Evolutionary conservation across 1,284 basidiomycete genomes (phyloP).

Genomic region (Marasmius tenuissimus): DNA sequence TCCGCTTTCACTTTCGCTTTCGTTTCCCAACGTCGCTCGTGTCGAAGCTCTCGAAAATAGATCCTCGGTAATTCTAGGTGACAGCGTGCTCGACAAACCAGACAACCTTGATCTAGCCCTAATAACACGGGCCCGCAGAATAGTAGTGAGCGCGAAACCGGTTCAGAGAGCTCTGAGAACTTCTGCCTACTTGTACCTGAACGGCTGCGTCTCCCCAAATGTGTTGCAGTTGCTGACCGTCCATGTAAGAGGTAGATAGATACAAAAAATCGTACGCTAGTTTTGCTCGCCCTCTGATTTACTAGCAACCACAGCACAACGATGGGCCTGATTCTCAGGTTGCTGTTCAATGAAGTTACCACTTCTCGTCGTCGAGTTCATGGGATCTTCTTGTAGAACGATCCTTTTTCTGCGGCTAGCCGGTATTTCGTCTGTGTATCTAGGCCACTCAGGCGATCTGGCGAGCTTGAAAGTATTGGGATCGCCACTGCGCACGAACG

Average conservation of each 20-base stretch:
- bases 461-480: constrained; percentile 52
- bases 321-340: constrained; percentile 33
- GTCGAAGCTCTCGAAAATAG: too few species aligned
- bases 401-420: constrained; percentile 31
- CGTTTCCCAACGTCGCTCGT: too few species aligned
- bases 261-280: constrained; percentile 15
- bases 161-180: too few species aligned
- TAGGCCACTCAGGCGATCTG: constrained; percentile 44
- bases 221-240: neutral
- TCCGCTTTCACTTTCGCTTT: too few species aligned
- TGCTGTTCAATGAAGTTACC: constrained; percentile 45
- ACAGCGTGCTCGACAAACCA: too few species aligned
- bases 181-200: too few species aligned
- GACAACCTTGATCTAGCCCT: too few species aligned
- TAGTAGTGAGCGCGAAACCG: too few species aligned
- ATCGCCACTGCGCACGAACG: constrained; percentile 54
- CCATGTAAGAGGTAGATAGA: neutral
- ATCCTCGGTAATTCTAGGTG: too few species aligned
- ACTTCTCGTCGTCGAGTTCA: constrained; percentile 30
- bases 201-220: too few species aligned
- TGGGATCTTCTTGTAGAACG: constrained; percentile 43
- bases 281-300: constrained; percentile 33
- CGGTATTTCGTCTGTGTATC: constrained; percentile 24
- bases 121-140: too few species aligned
- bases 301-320: constrained; percentile 36